Conservation (phyloP, 495 filamentous ascomycete genomes). For the Penicillium pancosmium region DNA sequence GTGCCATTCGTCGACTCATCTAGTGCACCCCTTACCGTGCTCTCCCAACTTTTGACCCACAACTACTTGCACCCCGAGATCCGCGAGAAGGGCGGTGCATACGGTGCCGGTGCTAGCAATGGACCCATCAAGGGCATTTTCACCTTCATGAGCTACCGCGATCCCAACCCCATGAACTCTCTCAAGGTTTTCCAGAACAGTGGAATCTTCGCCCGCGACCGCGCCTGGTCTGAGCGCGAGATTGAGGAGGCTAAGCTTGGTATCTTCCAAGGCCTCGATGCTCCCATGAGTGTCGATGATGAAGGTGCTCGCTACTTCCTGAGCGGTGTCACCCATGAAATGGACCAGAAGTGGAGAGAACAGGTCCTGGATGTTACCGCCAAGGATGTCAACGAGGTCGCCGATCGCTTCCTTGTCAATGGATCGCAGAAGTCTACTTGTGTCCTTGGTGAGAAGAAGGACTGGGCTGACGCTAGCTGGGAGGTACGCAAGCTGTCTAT, state of each 20-base stretch:
- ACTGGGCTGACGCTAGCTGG: constrained; percentile 62
- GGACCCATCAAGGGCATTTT: constrained; percentile 80
- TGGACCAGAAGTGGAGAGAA: constrained; percentile 85
- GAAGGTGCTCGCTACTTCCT: constrained; percentile 87
- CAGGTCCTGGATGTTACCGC: constrained; percentile 85
- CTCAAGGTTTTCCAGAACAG: constrained; percentile 82
- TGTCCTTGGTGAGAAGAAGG: constrained; percentile 83
- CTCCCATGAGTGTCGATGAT: constrained; percentile 80
- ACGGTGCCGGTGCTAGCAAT: constrained; percentile 88
- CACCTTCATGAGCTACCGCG: constrained; percentile 93
- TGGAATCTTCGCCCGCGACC: constrained; percentile 81
- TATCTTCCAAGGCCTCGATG: constrained; percentile 95
- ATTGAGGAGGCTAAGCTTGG: constrained; percentile 95
- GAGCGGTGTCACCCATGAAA: constrained; percentile 81
- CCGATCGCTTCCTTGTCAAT: constrained; percentile 79
- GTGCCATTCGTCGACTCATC: constrained; percentile 79
- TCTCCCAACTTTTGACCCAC: constrained; percentile 93
- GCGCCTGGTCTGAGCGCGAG: constrained; percentile 82
- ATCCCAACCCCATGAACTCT: constrained; percentile 92
- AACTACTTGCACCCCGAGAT: constrained; percentile 97
- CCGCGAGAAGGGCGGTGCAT: constrained; percentile 95
- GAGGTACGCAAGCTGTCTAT: constrained; percentile 49
- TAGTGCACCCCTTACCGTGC: constrained; percentile 78
- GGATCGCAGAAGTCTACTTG: constrained; percentile 56
- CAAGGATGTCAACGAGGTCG: constrained; percentile 76